Evolutionary conservation across 352 stramenopile species (phyloP), one percentile per base, ranked within the genome.

Genomic region (Globisporangium spinosum): DNA sequence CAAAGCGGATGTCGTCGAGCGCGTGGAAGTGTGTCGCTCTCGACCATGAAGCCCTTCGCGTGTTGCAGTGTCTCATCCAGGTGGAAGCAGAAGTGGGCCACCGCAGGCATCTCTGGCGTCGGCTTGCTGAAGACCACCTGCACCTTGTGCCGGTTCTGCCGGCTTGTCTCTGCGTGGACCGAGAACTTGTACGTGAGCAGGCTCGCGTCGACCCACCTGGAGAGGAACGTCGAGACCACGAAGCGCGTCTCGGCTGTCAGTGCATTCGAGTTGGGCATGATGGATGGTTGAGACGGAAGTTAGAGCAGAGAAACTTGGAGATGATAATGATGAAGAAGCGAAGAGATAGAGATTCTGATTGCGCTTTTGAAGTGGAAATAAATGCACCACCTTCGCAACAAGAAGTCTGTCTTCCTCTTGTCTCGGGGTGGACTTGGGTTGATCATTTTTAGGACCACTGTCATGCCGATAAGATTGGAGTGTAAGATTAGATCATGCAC

Each of bases 91-190:
- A 89, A 79, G 51, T 86, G 70, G 40, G 83, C 79, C 22, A 87
- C 84, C 0, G 84, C 82, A 0, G 83, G 82, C 25, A 62, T 38
- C 35, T 74, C 63, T 8, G 70, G 56, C 7, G 74, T 85, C 32
- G 83, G 83, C 15, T 89, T 89, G 69, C 83, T 90, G 70, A 92
- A 90, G 9, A 79, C 87, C 51, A 77, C 76, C 29, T 79, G 74
- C 55, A 92, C 78, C 25, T 78, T 78, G 40, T 75, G 67, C 15
- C 70, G 75, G 54, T 75, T 69, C 35, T 82, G 71, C 38, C 62
- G 57, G 34, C 75, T 78, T 45, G 68, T 63, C n/a, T 74, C 54
- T 17, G 72, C 58, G 10, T 75, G 70, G 40, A 86, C 70, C 9
- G 77, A 79, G 71, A 83, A 89, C 40, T 86, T 87, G 83, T 90